Evolutionary conservation across 2,329 filamentous ascomycete genomes (phyloP).

Genomic region (Madurella fahalii): DNA sequence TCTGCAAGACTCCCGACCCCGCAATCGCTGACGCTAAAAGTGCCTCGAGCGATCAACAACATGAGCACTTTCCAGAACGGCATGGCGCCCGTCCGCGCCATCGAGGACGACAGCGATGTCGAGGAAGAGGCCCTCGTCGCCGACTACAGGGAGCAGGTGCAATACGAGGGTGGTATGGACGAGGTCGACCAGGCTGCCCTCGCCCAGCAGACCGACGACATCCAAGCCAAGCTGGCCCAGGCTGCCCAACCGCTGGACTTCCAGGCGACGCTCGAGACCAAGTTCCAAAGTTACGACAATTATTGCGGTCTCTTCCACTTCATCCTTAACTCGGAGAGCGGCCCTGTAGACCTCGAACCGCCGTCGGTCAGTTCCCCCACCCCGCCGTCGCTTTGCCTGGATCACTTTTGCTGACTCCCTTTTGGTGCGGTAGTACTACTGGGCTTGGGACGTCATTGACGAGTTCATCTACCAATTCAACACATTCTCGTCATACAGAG

Average conservation of each 20-base stretch:
- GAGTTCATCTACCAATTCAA: slow-evolving; percentile 99
- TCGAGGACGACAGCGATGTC: slow-evolving; percentile 83
- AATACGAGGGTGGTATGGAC: slow-evolving; percentile 82
- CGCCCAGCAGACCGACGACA: slow-evolving; percentile 77
- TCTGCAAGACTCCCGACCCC: slow-evolving; percentile 7
- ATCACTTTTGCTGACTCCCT: slow-evolving; percentile 18
- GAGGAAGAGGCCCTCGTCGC: slow-evolving; percentile 95
- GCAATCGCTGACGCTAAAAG: neutral
- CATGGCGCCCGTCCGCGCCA: slow-evolving; percentile 54
- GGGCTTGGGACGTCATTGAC: slow-evolving; percentile 99
- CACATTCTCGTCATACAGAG: slow-evolving; percentile 96
- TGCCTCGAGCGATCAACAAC: slow-evolving; percentile 24
- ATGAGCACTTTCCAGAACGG: slow-evolving; percentile 64
- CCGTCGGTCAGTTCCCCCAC: slow-evolving; percentile 69
- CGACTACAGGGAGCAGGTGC: slow-evolving; percentile 94
- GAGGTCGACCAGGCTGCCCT: slow-evolving; percentile 72
- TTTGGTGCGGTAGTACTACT: slow-evolving; percentile 70
- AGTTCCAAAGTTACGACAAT: slow-evolving; percentile 98
- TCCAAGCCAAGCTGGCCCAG: slow-evolving; percentile 85
- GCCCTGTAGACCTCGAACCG: slow-evolving; percentile 94
- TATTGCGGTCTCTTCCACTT: slow-evolving; percentile 99
- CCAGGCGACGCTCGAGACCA: slow-evolving; percentile 90
- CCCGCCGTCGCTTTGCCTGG: neutral
- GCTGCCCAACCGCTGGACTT: slow-evolving; percentile 95
- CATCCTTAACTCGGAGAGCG: slow-evolving; percentile 90